Conservation (phyloP, 1,139 yeast species). For the Candida tunisiensis region DNA sequence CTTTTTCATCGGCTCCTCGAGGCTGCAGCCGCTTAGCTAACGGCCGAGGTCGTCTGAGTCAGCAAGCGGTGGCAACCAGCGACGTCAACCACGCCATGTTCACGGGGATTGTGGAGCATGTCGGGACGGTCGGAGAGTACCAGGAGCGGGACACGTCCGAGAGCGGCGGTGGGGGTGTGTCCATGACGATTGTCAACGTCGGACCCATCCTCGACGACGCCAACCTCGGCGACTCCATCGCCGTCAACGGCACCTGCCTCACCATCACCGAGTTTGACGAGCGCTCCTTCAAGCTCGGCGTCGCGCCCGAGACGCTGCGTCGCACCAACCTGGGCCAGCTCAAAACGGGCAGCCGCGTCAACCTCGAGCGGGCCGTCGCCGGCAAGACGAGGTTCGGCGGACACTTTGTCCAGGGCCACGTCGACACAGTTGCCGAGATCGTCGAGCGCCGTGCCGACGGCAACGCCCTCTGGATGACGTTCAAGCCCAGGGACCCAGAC, state of each 20-base stretch:
- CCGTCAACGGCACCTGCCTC: slow-evolving; percentile 77
- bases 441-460: slow-evolving; percentile 42
- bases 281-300: slow-evolving; percentile 66
- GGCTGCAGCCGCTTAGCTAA: neutral
- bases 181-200: slow-evolving; percentile 52
- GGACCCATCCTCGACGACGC: slow-evolving; percentile 53
- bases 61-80: neutral
- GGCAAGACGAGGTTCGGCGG: slow-evolving; percentile 86
- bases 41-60: slow-evolving; percentile 1
- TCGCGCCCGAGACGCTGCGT: slow-evolving; percentile 84
- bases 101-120: slow-evolving; percentile 81
- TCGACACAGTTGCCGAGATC: slow-evolving; percentile 73
- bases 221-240: slow-evolving; percentile 83
- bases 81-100: too few species aligned
- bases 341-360: slow-evolving; percentile 43
- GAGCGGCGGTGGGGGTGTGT: slow-evolving; percentile 68
- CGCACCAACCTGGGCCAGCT: slow-evolving; percentile 60
- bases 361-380: slow-evolving; percentile 79
- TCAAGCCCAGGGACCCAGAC: slow-evolving; percentile 46
- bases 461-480: slow-evolving; percentile 63
- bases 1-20: neutral
- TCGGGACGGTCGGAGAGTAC: slow-evolving; percentile 36
- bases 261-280: slow-evolving; percentile 72
- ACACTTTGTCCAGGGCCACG: slow-evolving; percentile 95
- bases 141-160: slow-evolving; percentile 31